phyloP scores from a whole-genome alignment of 495 filamentous ascomycete species.

The Hypoxylon fuscum region DNA sequence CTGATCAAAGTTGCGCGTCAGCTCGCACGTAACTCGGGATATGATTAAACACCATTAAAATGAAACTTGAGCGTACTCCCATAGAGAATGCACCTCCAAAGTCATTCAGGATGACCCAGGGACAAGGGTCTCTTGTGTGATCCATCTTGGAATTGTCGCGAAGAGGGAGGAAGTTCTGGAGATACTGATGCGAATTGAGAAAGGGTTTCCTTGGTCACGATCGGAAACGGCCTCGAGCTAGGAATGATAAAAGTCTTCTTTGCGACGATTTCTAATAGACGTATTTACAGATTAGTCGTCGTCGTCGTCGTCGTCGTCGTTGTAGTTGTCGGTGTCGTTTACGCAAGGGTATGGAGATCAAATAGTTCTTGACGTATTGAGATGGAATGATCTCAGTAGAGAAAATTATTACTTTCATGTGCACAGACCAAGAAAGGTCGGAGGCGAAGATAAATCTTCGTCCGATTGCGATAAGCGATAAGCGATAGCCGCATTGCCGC shows the following conservation, averaged over 20 bases:
- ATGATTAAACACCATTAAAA: background rate
- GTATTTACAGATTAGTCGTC: background rate
- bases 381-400: slow-evolving; percentile 22
- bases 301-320: background rate
- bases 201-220: background rate
- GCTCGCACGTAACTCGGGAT: background rate
- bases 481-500: slow-evolving; percentile 29
- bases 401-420: slow-evolving; percentile 21
- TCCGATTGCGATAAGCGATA: slow-evolving; percentile 23
- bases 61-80: slow-evolving; percentile 72
- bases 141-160: slow-evolving; percentile 63
- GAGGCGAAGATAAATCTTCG: slow-evolving; percentile 21
- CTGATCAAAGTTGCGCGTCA: slow-evolving; percentile 48
- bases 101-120: slow-evolving; percentile 95
- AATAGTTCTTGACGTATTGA: background rate
- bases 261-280: background rate
- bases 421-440: slow-evolving; percentile 20
- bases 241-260: background rate
- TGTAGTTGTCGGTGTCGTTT: background rate
- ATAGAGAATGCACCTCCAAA: slow-evolving; percentile 98
- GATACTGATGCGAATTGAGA: background rate
- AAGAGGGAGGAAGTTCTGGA: slow-evolving; percentile 3
- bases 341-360: background rate
- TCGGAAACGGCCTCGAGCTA: background rate
- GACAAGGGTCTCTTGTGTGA: slow-evolving; percentile 88